A percentile compares a stretch with the other conserved stretches of the same genome.
phyloP scores from a whole-genome alignment of 805 yeast species.

The Isabelozyma rhagii region DNA sequence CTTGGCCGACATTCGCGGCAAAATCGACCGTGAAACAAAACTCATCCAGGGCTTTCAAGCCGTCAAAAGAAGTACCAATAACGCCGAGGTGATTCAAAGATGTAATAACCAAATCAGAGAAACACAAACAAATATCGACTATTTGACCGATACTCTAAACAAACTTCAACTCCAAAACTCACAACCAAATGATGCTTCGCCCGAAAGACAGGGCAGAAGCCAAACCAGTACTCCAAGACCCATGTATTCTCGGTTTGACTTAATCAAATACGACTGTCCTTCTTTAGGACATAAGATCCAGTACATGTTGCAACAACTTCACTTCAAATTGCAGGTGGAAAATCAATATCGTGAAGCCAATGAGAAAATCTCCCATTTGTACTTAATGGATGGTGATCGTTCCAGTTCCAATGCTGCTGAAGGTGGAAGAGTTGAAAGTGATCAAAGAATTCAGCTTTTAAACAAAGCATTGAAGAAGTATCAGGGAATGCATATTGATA shows the following conservation, averaged over 20 bases:
- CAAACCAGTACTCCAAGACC: slow-evolving; percentile 24
- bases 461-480: slow-evolving; percentile 82
- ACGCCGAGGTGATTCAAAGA: slow-evolving; percentile 80
- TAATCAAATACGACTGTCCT: slow-evolving; percentile 90
- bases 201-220: slow-evolving; percentile 2
- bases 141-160: slow-evolving; percentile 72
- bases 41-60: slow-evolving; percentile 85
- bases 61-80: slow-evolving; percentile 73
- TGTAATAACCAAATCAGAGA: slow-evolving; percentile 90
- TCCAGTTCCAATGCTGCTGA: slow-evolving; percentile 84
- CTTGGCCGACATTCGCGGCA: slow-evolving; percentile 68
- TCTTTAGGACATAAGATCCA: slow-evolving; percentile 92
- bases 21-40: slow-evolving; percentile 84
- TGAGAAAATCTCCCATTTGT: slow-evolving; percentile 81
- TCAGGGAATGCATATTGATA: slow-evolving; percentile 78
- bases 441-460: slow-evolving; percentile 78
- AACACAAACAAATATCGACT: slow-evolving; percentile 87
- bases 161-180: slow-evolving; percentile 46
- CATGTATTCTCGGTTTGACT: slow-evolving; percentile 67
- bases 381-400: slow-evolving; percentile 88
- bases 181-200: neutral
- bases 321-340: slow-evolving; percentile 91
- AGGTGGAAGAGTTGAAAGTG: slow-evolving; percentile 80
- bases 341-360: slow-evolving; percentile 91
- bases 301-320: slow-evolving; percentile 91